Percentiles rank a stretch among this genome's conserved stretches.
Conservation (phyloP, 73 alveolate species). For the Effrenium voratum region DNA sequence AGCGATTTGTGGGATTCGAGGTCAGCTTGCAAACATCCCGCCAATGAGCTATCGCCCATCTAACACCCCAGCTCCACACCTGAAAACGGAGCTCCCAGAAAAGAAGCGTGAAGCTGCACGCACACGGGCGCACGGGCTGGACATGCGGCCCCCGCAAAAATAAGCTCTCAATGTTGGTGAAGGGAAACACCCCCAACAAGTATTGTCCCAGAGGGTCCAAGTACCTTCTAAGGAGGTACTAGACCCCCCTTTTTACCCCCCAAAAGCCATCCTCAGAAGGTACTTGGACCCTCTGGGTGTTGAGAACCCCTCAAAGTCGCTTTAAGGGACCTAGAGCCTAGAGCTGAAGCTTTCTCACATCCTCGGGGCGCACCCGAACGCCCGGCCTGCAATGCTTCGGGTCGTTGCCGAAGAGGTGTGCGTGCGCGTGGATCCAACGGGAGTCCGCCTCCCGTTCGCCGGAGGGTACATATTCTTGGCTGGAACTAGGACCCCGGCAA, state of each 20-base stretch:
- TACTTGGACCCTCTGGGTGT: background rate
- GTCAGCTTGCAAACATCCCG: no score
- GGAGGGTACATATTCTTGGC: no score
- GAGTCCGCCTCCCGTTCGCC: slow-evolving; percentile 11
- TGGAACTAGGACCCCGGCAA: no score
- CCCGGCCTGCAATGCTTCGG: slow-evolving; percentile 43
- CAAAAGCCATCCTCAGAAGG: background rate
- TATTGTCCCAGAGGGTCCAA: background rate
- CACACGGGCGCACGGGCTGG: no score
- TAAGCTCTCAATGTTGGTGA: no score
- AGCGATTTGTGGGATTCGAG: no score
- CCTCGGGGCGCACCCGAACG: background rate
- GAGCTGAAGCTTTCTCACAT: background rate
- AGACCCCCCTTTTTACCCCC: background rate
- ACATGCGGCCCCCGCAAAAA: no score
- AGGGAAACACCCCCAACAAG: no score
- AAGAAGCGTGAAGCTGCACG: no score
- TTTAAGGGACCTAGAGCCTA: background rate
- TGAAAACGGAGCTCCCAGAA: no score
- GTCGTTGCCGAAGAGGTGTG: slow-evolving; percentile 34
- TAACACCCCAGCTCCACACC: no score
- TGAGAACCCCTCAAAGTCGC: background rate
- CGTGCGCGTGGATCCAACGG: slow-evolving; percentile 70
- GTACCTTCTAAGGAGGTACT: background rate
- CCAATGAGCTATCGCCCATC: no score